Evolutionary conservation across 352 stramenopile genomes (phyloP), one percentile per base, ranked within the genome.

Genomic region (Blastocystis sp.): DNA sequence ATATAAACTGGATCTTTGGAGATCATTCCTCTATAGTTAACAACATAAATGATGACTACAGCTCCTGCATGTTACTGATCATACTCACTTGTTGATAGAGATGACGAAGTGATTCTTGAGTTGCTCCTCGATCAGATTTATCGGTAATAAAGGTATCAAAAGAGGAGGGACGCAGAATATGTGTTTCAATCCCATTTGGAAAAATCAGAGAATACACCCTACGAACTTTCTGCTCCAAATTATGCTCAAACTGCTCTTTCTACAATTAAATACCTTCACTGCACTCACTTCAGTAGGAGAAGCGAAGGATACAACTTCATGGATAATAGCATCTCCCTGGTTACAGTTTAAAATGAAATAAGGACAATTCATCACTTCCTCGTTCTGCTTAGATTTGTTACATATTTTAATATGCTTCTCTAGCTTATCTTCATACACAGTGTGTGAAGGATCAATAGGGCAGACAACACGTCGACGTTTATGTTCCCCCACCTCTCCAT

Each of bases 11-110:
- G 44, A 27, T 35, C 30, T 3, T 77, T 42, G 5, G 73, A n/a
- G 22, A 89, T 35, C 4, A 89, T 22, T 19, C 51, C 27, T 56
- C 78, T 89, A 30, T 9, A 15, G 27, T 79, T 5, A 78, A 27
- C 30, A 30, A 30, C 13, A 59, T 24, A 15, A 30, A 33, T 11
- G 76, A 79, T 35, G 3, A 54, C 5, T 27, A 84, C 73, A n/a
- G 24, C n/a, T 84, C 27, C 9, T 84, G 24, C 73, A 84, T 84
- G 73, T 84, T 64, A 27, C 73, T 68, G 48, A 84, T 84, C 48
- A 84, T 84, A 57, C 73, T 84, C 73, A 84, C 73, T 37, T 84
- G 73, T 57, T 84, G 73, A 44, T 84, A 84, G 24, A 84, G 53
- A 44, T 84, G 73, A 37, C 73, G 51, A 17, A 84, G 73, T 5